Evolutionary conservation across 345 rosid genomes (phyloP), one percentile per base, ranked within the genome.

Genomic region (Euclidium syriacum): DNA sequence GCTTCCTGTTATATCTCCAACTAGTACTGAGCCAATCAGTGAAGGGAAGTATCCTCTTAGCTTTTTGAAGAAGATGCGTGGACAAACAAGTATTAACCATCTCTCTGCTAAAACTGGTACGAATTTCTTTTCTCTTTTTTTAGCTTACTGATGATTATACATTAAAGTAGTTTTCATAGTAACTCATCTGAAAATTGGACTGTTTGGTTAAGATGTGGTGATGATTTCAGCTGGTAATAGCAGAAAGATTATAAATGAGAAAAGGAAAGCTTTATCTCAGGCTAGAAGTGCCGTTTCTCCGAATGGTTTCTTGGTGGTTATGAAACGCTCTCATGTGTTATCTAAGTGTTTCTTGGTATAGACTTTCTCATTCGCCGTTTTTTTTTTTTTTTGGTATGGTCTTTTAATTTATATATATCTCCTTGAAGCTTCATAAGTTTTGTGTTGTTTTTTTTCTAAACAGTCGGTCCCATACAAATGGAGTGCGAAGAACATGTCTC

Each of bases 241-340:
- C 51, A 67, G 71, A 75, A 83, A 72, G 39, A 33, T 62, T 3
- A 39, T 52, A 49, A 53, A 73, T 10, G 79, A 71, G 51, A 65
- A 46, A 55, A n/a, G 10, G 39, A 66, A 35, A 7, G 73, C 76
- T 12, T 15, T 81, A 30, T 58, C 54, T 51, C 61, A 33, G 39
- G 89, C 81, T 17, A 57, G 27, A 44, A 73, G 47, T 40, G 70
- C 73, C 19, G 24, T 64, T 47, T 71, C 59, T 15, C 26, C 50
- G 1, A 65, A 77, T 10, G 77, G 82, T 48, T 77, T 77, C 58
- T 6, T 73, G 57, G 65, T 70, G 29, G 54, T 77, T 29, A 79
- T 83, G 82, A 75, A 62, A 36, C 84, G 82, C 51, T 20, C 82
- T 11, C 75, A 79, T 52, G 77, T 81, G 3, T 10, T 47, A 43